These are phyloP conservation scores for Sporothrix curviconia DNA, from an alignment of 2,329 filamentous ascomycete species.

Conservation along the genomic window DNA sequence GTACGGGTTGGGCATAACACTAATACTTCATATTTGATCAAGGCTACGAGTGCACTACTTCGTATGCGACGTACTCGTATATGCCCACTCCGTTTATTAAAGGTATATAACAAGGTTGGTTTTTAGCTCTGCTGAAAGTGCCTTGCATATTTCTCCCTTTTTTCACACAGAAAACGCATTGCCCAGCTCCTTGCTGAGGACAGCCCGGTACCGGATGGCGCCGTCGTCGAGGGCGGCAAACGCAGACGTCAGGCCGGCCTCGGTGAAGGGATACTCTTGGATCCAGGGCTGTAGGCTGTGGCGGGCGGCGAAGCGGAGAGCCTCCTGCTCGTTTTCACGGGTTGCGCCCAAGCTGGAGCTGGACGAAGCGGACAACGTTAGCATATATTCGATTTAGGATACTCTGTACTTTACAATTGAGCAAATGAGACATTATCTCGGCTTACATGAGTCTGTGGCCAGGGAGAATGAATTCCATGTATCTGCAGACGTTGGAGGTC, in stretches of 20 bases:
- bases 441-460: no score
- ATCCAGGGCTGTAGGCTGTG: slow-evolving; percentile 54
- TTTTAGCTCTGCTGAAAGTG: no score
- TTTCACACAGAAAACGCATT: not conserved
- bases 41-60: no score
- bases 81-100: no score
- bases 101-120: no score
- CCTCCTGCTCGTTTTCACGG: slow-evolving; percentile 32
- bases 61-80: no score
- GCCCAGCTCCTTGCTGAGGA: not conserved
- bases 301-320: slow-evolving; percentile 53
- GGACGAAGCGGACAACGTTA: not conserved
- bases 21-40: no score
- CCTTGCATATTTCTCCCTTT: no score
- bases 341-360: slow-evolving; percentile 27
- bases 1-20: no score
- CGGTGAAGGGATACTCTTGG: slow-evolving; percentile 42
- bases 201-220: not conserved
- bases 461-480: not conserved
- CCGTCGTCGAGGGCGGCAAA: not conserved
- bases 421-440: not conserved
- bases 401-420: no score
- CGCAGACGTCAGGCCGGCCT: slow-evolving; percentile 18
- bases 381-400: not conserved
- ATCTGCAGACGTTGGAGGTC: not conserved